These are phyloP conservation scores for Naganishia vaughanmartiniae DNA, from an alignment of 768 basidiomycete genomes.

Conservation along the genomic window DNA sequence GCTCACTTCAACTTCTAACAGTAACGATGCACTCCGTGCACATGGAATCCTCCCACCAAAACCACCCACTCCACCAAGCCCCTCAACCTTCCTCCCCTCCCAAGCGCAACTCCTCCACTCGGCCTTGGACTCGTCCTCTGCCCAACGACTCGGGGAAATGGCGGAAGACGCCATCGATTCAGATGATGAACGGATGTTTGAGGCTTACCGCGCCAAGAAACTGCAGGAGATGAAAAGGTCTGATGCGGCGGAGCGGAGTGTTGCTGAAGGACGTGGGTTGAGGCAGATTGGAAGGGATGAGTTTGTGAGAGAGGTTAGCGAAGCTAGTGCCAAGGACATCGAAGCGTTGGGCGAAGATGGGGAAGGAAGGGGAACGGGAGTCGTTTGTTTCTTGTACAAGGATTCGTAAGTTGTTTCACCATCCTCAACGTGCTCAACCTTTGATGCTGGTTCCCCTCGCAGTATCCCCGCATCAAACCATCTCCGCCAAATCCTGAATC, in stretches of 20 bases:
- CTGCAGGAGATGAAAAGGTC: slow-evolving; percentile 63
- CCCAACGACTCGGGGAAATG: slow-evolving; percentile 59
- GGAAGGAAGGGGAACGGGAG: slow-evolving; percentile 70
- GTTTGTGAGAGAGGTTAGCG: slow-evolving; percentile 91
- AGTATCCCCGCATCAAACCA: slow-evolving; percentile 80
- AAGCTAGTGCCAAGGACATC: slow-evolving; percentile 73
- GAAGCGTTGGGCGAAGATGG: slow-evolving; percentile 61
- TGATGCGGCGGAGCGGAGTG: slow-evolving; percentile 60
- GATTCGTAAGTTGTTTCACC: slow-evolving; percentile 67
- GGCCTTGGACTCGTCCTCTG: slow-evolving; percentile 41
- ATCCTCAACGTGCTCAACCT: neutral
- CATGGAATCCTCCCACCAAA: slow-evolving; percentile 83
- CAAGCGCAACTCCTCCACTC: slow-evolving; percentile 42
- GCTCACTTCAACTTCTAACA: slow-evolving; percentile 47
- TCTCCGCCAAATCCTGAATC: slow-evolving; percentile 65
- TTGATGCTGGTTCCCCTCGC: slow-evolving; percentile 19
- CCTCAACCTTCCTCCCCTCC: slow-evolving; percentile 78
- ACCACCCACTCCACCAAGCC: slow-evolving; percentile 65
- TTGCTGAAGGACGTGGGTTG: slow-evolving; percentile 64
- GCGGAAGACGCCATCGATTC: slow-evolving; percentile 74
- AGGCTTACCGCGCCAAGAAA: slow-evolving; percentile 64
- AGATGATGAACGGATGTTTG: slow-evolving; percentile 71
- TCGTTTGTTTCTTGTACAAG: slow-evolving; percentile 91
- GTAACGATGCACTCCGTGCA: slow-evolving; percentile 89
- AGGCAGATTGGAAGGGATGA: slow-evolving; percentile 74